These are phyloP conservation scores for Hysterangium stoloniferum DNA, from an alignment of 768 basidiomycete species.

Conservation along the genomic window DNA sequence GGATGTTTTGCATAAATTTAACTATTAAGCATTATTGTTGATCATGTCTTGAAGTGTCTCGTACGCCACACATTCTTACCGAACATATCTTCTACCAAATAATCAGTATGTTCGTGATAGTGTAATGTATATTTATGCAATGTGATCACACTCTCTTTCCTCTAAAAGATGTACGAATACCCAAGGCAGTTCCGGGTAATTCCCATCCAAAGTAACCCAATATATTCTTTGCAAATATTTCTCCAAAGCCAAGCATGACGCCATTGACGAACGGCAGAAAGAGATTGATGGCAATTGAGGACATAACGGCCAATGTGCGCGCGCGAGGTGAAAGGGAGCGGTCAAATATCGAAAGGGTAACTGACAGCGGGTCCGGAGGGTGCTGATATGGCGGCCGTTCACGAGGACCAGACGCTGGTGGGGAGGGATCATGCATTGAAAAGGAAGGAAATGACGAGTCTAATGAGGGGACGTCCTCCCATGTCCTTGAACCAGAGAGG, in stretches of 20 bases:
- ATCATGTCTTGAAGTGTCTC: neutral
- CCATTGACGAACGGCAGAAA: conserved; percentile 86
- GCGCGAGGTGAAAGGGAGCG: conserved; percentile 55
- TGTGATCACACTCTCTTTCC: neutral
- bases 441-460: conserved; percentile 70
- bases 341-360: conserved; percentile 67
- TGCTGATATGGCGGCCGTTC: conserved; percentile 18
- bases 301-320: conserved; percentile 58
- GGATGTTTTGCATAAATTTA: no score
- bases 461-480: conserved; percentile 63
- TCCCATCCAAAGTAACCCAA: conserved; percentile 25
- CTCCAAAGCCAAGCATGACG: conserved; percentile 94
- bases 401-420: conserved; percentile 16
- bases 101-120: neutral
- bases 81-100: neutral
- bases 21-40: no score
- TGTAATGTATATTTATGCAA: no score
- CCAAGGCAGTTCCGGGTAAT: conserved; percentile 14
- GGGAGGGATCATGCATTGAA: conserved; percentile 57
- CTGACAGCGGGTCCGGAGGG: conserved; percentile 32
- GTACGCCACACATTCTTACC: neutral
- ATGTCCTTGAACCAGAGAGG: conserved; percentile 42
- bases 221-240: conserved; percentile 59
- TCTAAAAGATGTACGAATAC: conserved; percentile 10
- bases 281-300: conserved; percentile 77